Evolutionary conservation across 768 basidiomycete species (phyloP), one percentile per base, ranked within the genome.

Genomic region (Tulasnella sp.): DNA sequence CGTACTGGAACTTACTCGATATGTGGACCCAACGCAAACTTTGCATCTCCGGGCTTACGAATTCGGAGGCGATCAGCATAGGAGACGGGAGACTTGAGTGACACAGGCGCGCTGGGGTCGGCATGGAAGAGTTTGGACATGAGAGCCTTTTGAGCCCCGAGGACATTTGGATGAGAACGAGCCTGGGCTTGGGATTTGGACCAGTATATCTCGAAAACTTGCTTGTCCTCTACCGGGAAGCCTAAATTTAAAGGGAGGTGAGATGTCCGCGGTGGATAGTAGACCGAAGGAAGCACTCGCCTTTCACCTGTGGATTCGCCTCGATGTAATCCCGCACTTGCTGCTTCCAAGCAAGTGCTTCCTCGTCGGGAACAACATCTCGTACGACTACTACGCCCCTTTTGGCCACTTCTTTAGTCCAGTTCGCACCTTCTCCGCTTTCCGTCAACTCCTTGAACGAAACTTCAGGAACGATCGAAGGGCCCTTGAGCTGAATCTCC

Each of bases 51-150:
- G 0, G 93, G 92, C 39, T 87, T 88, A 7, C 94, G 89, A 72
- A 94, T 92, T 2, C 93, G 88, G 16, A 94, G 85, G 8, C 94
- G 88, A 84, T 95, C 94, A 80, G 90, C 92, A 84, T 95, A 95
- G 0, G 91, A 90, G n/a, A 94, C 85, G 0, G 93, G 92, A 3
- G 87, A 90, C 16, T 85, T 82, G 39, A 93, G 86, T 79, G 86
- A 87, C 77, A 92, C 84, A 38, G 85, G 84, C 38, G 88, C 84
- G 39, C 82, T 80, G 0, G 87, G 84, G 76, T 88, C 85, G 68
- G 88, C 82, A 80, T 91, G 87, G 90, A 91, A 93, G 19, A 94
- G 86, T 5, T 87, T 87, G 12, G 92, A 86, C 14, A 94, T 86
- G 16, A 87, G 87, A 44, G 76, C 80, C 44, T 84, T 85, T 80